Conservation (phyloP, 257 asterid species). For the Solanum neorickii region DNA sequence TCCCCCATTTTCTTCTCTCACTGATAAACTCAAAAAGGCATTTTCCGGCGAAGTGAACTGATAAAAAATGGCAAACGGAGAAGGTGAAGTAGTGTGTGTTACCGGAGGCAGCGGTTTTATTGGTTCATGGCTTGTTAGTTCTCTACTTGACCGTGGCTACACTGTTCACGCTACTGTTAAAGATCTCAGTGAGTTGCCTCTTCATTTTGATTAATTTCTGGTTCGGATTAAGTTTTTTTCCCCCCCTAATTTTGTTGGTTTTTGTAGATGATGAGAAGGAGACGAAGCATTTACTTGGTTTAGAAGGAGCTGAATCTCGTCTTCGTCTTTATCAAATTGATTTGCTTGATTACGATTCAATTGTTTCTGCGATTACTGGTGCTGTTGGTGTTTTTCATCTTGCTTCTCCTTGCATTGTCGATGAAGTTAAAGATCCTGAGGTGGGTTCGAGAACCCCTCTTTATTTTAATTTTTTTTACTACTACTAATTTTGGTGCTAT, state of each 20-base stretch:
- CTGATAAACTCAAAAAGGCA: not conserved
- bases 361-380: constrained; percentile 46
- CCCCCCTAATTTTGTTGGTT: not conserved
- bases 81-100: constrained; percentile 58
- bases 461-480: not conserved
- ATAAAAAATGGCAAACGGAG: constrained; percentile 16
- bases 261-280: constrained; percentile 58
- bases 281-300: constrained; percentile 58
- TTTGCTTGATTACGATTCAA: constrained; percentile 56
- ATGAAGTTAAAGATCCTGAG: constrained; percentile 61
- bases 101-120: constrained; percentile 88
- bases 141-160: constrained; percentile 82
- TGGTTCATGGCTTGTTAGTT: constrained; percentile 63
- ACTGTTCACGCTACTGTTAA: constrained; percentile 81
- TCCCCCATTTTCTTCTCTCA: not conserved
- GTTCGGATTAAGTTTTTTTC: not conserved
- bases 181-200: constrained; percentile 29
- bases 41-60: not conserved
- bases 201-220: not conserved
- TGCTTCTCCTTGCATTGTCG: constrained; percentile 66
- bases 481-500: not conserved
- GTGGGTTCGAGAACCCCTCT: constrained; percentile 7
- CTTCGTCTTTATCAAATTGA: constrained; percentile 66
- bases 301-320: constrained; percentile 61
- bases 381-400: constrained; percentile 60